Evolutionary conservation across 139 green algal species (phyloP).

Genomic region (Auxenochlorella pyrenoidosa): DNA sequence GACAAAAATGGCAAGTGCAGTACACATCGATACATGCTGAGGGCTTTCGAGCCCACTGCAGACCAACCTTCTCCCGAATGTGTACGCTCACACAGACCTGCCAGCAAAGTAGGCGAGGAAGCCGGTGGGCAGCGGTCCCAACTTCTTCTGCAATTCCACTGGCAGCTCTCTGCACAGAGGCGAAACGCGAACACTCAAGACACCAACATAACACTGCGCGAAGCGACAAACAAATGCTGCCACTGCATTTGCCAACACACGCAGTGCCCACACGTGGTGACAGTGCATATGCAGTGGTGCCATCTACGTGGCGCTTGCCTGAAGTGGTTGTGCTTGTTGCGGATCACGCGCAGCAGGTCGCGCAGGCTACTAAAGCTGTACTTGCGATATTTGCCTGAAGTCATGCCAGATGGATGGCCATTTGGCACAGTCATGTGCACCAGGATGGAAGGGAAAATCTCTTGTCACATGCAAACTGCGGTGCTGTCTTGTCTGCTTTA

Average conservation of each 20-base stretch:
- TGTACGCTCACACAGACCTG: slow-evolving; percentile 8
- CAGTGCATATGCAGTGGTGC: no score
- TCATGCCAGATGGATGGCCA: no score
- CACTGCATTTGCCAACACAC: not conserved
- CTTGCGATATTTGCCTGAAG: slow-evolving; percentile 55
- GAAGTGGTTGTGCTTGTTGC: slow-evolving; percentile 99
- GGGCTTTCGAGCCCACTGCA: not conserved
- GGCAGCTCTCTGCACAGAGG: slow-evolving; percentile 83
- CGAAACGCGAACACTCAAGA: no score
- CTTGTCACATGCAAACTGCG: no score
- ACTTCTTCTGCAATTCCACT: slow-evolving; percentile 66
- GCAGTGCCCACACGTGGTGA: not conserved
- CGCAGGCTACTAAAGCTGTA: slow-evolving; percentile 84
- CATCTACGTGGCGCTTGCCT: not conserved
- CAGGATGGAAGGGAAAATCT: not conserved
- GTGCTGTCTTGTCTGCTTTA: not conserved
- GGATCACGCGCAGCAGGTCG: slow-evolving; percentile 97
- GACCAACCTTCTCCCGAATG: not conserved
- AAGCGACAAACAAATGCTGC: not conserved
- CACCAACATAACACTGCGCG: no score
- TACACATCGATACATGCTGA: not conserved
- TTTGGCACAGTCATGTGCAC: not conserved
- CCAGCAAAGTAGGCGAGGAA: slow-evolving; percentile 62
- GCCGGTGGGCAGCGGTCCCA: slow-evolving; percentile 75
- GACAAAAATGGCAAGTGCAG: not conserved